Base-by-base conservation (phyloP, 2,329 filamentous ascomycete genomes). In the Lasiodiplodia sp. region DNA sequence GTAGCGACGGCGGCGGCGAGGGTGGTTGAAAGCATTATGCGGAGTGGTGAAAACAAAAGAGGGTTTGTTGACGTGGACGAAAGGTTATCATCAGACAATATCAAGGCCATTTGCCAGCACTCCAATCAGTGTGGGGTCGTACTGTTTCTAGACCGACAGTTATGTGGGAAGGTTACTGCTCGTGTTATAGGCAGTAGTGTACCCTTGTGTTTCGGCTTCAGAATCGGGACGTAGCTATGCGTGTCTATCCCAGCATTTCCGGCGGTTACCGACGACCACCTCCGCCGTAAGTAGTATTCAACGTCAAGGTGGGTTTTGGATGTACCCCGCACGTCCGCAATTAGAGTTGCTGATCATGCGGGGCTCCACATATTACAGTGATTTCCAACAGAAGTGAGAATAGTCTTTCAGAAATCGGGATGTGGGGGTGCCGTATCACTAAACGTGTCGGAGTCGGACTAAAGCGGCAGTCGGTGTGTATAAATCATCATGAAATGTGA, bases 51-150 rank as follows among this genome's bases (percentile, higher is more conserved):
- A 3, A 6, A 11, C 44, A 0, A 1, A 34, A 10, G 31, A 3
- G 7, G 8, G 1, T 34, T 2, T 10, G 1, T 10, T 34, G 31
- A 2, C 0, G 31, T 10, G 31, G 31, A 10, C 0, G 8, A 10
- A 0, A 3, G 8, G 8, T 34, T 34, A 0, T 34, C 16, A 12
- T 4, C 11, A 14, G 38, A 40, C 12, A 16, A 14, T 40, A 38
- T 40, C 11, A 16, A 40, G 38, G 14, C 38, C 14, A 40, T 3
- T 16, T 1, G 14, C 12, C 38, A 40, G 38, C 12, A 40, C 11
- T 12, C 5, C 12, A 40, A 4, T 0, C 38, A 40, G 38, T 40
- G 38, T 10, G 38, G 38, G 8, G 3, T 51, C 11, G 18, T 23
- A 23, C 47, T 12, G 6, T 51, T n/a, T n/a, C 47, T 4, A n/a